A percentile compares a stretch with the other conserved stretches of the same genome.
Evolutionary conservation across 169 alveolate genomes (phyloP).

Genomic region (Eimeria tenella): DNA sequence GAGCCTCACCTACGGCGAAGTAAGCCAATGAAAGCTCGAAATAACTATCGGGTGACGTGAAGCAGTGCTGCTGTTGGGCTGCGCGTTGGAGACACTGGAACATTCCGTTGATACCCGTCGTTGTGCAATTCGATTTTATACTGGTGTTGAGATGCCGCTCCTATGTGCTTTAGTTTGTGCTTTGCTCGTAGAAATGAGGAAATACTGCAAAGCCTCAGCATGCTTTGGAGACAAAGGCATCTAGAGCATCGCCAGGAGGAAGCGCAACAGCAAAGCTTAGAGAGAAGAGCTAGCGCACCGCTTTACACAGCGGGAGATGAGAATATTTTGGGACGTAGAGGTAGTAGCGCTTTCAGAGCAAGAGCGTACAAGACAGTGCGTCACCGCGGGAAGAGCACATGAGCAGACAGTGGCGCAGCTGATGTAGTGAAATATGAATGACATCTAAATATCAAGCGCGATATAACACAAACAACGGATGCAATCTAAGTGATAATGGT

Average conservation of each 20-base stretch:
- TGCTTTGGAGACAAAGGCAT: constrained; percentile 65
- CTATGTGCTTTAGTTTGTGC: not conserved
- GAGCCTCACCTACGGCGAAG: constrained; percentile 55
- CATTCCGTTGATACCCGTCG: no score
- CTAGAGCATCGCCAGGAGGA: constrained; percentile 64
- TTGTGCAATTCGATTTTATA: no score
- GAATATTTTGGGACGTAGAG: not conserved
- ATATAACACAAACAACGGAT: no score
- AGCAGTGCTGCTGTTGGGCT: not conserved
- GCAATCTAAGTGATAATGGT: no score
- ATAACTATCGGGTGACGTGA: not conserved
- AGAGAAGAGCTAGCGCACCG: not conserved
- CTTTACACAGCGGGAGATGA: constrained; percentile 30
- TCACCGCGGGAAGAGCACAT: not conserved
- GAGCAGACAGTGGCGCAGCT: no score
- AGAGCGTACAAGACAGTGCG: constrained; percentile 63
- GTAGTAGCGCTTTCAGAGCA: constrained; percentile 64
- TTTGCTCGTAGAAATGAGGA: constrained; percentile 15
- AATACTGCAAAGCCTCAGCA: constrained; percentile 57
- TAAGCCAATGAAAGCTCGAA: not conserved
- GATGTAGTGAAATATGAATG: no score
- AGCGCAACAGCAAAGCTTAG: constrained; percentile 20
- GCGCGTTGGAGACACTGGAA: not conserved
- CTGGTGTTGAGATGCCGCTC: no score
- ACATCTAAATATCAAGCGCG: no score